These are phyloP conservation scores for Sedum album DNA, from an alignment of 164 flowering plant genomes.

Conservation along the genomic window DNA sequence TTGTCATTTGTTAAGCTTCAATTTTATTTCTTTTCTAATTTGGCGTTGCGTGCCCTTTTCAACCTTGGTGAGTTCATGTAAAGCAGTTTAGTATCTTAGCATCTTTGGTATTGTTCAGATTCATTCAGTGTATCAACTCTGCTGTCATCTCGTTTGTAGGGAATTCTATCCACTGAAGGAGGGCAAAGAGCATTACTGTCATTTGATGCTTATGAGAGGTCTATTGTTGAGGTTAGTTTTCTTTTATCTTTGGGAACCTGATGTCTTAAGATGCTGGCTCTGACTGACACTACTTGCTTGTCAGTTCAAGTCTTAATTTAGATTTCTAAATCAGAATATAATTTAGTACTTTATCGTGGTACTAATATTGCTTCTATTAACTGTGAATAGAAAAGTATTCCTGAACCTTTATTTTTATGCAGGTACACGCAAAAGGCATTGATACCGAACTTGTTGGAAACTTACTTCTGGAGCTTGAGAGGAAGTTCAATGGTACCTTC, in stretches of 20 bases:
- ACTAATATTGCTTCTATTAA: constrained; percentile 4
- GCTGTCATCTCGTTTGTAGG: constrained; percentile 24
- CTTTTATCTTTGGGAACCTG: neutral
- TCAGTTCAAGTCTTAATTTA: neutral
- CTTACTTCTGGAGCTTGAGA: constrained; percentile 37
- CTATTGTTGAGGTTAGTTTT: constrained; percentile 63
- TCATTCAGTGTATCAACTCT: neutral
- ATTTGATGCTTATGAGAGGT: constrained; percentile 63
- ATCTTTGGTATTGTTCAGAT: neutral
- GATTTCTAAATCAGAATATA: neutral
- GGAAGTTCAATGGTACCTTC: constrained; percentile 54
- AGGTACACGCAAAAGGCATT: constrained; percentile 88
- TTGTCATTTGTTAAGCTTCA: neutral
- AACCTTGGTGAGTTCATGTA: neutral
- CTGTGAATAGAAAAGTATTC: neutral
- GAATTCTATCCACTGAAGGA: constrained; percentile 81
- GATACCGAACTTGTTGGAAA: constrained; percentile 48
- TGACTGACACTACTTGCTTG: neutral
- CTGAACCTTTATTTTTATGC: constrained; percentile 13
- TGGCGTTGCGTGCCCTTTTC: neutral
- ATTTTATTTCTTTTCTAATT: neutral
- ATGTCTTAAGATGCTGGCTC: neutral
- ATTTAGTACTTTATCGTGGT: neutral
- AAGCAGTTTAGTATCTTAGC: neutral
- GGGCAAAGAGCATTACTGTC: constrained; percentile 50